Conservation (phyloP, 2,329 filamentous ascomycete species). For the Aspergillus fumigatus region DNA sequence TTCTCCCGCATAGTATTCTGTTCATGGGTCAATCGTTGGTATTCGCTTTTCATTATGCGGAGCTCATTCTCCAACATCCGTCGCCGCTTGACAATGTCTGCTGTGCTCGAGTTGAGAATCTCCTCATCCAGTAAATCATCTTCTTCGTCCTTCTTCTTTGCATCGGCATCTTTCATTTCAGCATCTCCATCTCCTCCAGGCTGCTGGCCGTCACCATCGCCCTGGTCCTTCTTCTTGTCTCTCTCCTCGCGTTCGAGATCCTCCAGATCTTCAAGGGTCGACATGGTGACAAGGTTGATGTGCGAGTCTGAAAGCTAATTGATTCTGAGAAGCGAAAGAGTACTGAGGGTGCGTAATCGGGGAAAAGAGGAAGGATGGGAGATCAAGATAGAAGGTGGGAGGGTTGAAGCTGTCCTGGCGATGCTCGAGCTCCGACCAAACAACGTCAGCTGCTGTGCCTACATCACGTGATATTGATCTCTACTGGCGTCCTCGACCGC, state of each 20-base stretch:
- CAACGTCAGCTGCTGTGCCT: conserved; percentile 31
- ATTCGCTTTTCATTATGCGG: conserved; percentile 97
- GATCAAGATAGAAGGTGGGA: conserved; percentile 5
- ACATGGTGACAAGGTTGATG: conserved; percentile 54
- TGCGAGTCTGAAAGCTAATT: neutral
- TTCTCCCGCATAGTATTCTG: conserved; percentile 95
- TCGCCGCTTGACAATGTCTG: conserved; percentile 87
- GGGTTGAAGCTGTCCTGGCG: conserved; percentile 13
- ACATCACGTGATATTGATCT: conserved; percentile 24
- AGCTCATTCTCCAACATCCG: conserved; percentile 95
- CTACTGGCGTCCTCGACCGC: conserved; percentile 11
- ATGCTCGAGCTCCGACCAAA: conserved; percentile 30
- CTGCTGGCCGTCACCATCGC: conserved; percentile 54
- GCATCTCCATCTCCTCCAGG: conserved; percentile 65
- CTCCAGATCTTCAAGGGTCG: conserved; percentile 87
- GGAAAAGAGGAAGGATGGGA: neutral
- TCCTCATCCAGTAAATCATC: conserved; percentile 88
- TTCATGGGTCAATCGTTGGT: conserved; percentile 88
- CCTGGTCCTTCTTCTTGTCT: conserved; percentile 64
- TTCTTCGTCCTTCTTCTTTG: conserved; percentile 58
- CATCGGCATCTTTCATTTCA: conserved; percentile 83
- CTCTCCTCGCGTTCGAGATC: conserved; percentile 77
- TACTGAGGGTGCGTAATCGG: neutral
- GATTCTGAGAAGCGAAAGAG: neutral
- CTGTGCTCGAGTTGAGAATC: conserved; percentile 86